Evolutionary conservation across 345 rosid species (phyloP), one percentile per base, ranked within the genome.

Genomic region (Pseudoturritis turrita): DNA sequence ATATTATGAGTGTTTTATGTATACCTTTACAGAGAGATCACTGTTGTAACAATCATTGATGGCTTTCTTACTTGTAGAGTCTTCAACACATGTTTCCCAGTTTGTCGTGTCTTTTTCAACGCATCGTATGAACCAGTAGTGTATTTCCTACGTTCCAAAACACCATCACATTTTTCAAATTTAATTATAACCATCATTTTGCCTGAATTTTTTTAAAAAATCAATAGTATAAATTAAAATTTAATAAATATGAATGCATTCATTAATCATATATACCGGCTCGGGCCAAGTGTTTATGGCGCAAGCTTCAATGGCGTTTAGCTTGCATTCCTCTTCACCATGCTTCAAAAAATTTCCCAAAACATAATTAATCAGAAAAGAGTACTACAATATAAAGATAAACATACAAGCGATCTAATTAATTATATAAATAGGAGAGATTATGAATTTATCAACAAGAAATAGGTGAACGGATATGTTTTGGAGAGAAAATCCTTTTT

Each of bases 251-350:
- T 53, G 54, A 36, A 18, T 2, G 7, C 12, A 25, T 31, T 0
- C 5, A 46, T 4, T 12, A 12, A 5, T 47, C n/a, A n/a, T 19
- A 46, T 37, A 46, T 71, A 71, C 89, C 66, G 62, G 79, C 46
- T 86, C 78, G 1, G 90, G 92, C 83, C 69, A 85, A 39, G 65
- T 31, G 11, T 37, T 62, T 51, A 90, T 87, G 75, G 78, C 82
- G 35, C 95, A 90, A 11, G 97, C 94, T 29, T 90, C 86, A 13
- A 88, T 77, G 1, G 81, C 70, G 40, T 87, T 91, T 10, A 90
- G 70, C 44, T 81, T 79, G 68, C 95, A 90, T 74, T 90, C 97
- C 53, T 85, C 83, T 46, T 82, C 81, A 10, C 95, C 97, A 49
- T 88, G 97, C 95, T 88, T 78, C 62, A 57, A 36, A 56, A 73